phyloP scores from a whole-genome alignment of 2,329 filamentous ascomycete genomes.

The Penicillium decumbens region DNA sequence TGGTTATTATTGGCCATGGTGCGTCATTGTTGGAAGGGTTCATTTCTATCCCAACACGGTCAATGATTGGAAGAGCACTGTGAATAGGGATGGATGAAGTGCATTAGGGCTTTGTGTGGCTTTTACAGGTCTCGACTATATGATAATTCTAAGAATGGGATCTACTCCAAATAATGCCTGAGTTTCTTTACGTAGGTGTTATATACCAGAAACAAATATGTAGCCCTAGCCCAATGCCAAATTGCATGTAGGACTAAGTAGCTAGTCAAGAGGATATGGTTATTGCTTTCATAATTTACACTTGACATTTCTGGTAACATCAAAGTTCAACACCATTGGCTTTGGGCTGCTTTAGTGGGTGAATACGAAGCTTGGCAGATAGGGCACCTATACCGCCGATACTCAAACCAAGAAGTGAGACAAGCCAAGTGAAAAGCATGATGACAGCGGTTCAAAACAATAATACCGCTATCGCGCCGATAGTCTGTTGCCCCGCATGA shows the following conservation, averaged over 20 bases:
- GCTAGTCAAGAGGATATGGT: background rate
- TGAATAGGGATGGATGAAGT: too few species aligned
- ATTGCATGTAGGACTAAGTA: too few species aligned
- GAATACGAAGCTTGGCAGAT: slow-evolving; percentile 29
- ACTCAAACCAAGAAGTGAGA: slow-evolving; percentile 30
- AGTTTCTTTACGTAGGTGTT: background rate
- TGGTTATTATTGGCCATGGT: too few species aligned
- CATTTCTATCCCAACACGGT: too few species aligned
- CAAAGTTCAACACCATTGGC: background rate
- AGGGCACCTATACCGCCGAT: slow-evolving; percentile 28
- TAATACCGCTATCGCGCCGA: slow-evolving; percentile 9
- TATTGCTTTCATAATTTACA: background rate
- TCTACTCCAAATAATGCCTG: too few species aligned
- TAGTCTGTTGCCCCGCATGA: slow-evolving; percentile 2
- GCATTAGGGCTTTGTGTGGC: too few species aligned
- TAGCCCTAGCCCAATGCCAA: background rate
- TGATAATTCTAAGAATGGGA: too few species aligned
- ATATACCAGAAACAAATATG: background rate
- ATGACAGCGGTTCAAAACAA: slow-evolving; percentile 28
- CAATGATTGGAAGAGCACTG: too few species aligned
- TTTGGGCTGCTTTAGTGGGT: slow-evolving; percentile 9
- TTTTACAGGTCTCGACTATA: too few species aligned
- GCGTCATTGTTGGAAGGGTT: too few species aligned
- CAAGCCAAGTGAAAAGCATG: slow-evolving; percentile 30
- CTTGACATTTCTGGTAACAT: too few species aligned